Conservation (phyloP, 495 filamentous ascomycete species). For the Neurospora sp. region DNA sequence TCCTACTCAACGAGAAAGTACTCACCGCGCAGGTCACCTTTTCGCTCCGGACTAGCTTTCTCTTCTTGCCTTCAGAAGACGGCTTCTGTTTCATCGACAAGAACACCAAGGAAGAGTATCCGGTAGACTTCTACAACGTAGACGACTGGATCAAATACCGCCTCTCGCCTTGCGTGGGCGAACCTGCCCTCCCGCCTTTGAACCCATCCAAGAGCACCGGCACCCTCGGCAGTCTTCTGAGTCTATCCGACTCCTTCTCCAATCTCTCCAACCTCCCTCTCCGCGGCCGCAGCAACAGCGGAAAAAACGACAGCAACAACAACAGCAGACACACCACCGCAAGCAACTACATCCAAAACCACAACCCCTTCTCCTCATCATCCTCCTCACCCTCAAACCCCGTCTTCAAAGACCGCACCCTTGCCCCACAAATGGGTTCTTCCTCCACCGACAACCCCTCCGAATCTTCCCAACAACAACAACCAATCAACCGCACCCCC, state of each 20-base stretch:
- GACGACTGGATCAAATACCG: constrained; percentile 72
- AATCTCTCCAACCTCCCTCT: constrained; percentile 19
- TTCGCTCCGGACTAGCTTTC: constrained; percentile 75
- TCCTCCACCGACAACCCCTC: constrained; percentile 23
- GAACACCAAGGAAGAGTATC: constrained; percentile 68
- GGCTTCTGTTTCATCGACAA: constrained; percentile 85
- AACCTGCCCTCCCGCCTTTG: constrained; percentile 43
- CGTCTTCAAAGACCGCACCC: constrained; percentile 30
- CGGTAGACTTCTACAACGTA: constrained; percentile 74
- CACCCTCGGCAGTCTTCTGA: constrained; percentile 29
- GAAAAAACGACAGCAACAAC: constrained; percentile 5
- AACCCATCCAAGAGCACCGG: constrained; percentile 19
- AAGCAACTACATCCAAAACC: not conserved
- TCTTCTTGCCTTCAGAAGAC: constrained; percentile 69
- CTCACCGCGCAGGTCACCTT: constrained; percentile 94
- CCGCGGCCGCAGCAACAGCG: constrained; percentile 18
- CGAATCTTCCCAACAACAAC: constrained; percentile 5
- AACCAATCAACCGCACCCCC: constrained; percentile 11
- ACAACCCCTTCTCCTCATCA: not conserved
- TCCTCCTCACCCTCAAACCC: not conserved
- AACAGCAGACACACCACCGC: not conserved
- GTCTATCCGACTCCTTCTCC: constrained; percentile 22
- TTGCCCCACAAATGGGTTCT: constrained; percentile 39
- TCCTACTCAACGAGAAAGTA: constrained; percentile 80
- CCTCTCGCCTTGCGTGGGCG: constrained; percentile 64